A percentile compares a stretch with the other conserved stretches of the same genome.
phyloP scores from a whole-genome alignment of 495 filamentous ascomycete genomes.

The Penicillium paxilli region DNA sequence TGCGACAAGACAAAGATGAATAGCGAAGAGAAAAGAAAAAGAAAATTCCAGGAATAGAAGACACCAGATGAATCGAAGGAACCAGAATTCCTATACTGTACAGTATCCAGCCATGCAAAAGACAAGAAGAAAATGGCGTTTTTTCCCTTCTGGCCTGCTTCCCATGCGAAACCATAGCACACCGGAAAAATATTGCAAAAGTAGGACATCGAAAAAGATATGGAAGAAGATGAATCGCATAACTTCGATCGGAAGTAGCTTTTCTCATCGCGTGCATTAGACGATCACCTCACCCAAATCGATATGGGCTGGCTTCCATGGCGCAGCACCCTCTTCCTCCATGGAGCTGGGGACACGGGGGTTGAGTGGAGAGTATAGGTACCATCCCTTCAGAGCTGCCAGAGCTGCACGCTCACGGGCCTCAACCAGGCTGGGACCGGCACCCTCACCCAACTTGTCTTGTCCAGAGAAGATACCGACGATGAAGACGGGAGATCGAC shows the following conservation, averaged over 20 bases:
- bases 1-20: background rate
- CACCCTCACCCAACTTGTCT: conserved; percentile 87
- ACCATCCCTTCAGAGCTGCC: conserved; percentile 87
- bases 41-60: conserved; percentile 27
- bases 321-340: conserved; percentile 60
- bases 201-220: conserved; percentile 18
- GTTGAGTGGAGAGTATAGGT: conserved; percentile 80
- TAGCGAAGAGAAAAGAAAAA: conserved; percentile 14
- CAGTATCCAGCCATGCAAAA: conserved; percentile 41
- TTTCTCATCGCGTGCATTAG: conserved; percentile 37
- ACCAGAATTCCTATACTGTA: conserved; percentile 45
- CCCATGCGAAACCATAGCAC: conserved; percentile 31
- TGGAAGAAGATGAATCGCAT: conserved; percentile 28
- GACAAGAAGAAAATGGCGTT: conserved; percentile 22
- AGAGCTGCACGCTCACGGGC: conserved; percentile 78
- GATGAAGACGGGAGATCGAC: conserved; percentile 85
- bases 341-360: conserved; percentile 78
- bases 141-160: conserved; percentile 25
- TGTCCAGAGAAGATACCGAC: conserved; percentile 88
- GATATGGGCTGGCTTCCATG: conserved; percentile 81
- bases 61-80: conserved; percentile 39
- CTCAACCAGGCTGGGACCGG: conserved; percentile 70
- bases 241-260: conserved; percentile 7
- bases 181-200: conserved; percentile 22
- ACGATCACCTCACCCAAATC: conserved; percentile 89